These are phyloP conservation scores for Aspergillus quadrilineatus DNA, from an alignment of 2,329 filamentous ascomycete genomes.

Conservation along the genomic window DNA sequence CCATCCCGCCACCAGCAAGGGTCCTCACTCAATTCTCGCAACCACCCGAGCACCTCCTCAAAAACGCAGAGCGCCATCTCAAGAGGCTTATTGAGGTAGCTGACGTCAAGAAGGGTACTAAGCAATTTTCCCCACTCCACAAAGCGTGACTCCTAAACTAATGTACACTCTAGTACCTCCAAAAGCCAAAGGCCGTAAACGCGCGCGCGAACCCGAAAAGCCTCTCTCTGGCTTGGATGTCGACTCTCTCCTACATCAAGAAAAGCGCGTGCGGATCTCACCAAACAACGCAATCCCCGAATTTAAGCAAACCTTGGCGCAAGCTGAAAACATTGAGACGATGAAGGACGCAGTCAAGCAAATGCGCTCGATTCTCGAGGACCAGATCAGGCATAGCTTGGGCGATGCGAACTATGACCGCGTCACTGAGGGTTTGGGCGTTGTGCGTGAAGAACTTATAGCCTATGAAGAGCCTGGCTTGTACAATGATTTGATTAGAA, in stretches of 20 bases:
- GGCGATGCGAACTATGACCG: slow-evolving; percentile 73
- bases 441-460: slow-evolving; percentile 74
- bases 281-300: slow-evolving; percentile 79
- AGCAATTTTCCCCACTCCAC: not conserved
- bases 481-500: slow-evolving; percentile 72
- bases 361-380: slow-evolving; percentile 69
- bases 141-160: slow-evolving; percentile 17
- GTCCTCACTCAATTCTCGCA: slow-evolving; percentile 70
- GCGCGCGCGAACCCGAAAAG: slow-evolving; percentile 67
- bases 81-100: slow-evolving; percentile 66
- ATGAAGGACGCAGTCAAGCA: slow-evolving; percentile 70
- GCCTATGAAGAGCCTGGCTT: slow-evolving; percentile 71
- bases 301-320: slow-evolving; percentile 75
- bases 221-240: slow-evolving; percentile 89
- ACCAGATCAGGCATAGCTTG: slow-evolving; percentile 69
- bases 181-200: slow-evolving; percentile 71
- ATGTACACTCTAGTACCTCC: slow-evolving; percentile 64
- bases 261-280: slow-evolving; percentile 55
- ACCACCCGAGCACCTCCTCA: slow-evolving; percentile 66
- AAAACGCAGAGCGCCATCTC: slow-evolving; percentile 58
- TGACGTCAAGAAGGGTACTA: slow-evolving; percentile 76
- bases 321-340: slow-evolving; percentile 58
- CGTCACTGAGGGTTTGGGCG: slow-evolving; percentile 71
- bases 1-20: slow-evolving; percentile 61
- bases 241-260: slow-evolving; percentile 69